Conservation (phyloP, 2,329 filamentous ascomycete species). For the Thielaviopsis euricoi region DNA sequence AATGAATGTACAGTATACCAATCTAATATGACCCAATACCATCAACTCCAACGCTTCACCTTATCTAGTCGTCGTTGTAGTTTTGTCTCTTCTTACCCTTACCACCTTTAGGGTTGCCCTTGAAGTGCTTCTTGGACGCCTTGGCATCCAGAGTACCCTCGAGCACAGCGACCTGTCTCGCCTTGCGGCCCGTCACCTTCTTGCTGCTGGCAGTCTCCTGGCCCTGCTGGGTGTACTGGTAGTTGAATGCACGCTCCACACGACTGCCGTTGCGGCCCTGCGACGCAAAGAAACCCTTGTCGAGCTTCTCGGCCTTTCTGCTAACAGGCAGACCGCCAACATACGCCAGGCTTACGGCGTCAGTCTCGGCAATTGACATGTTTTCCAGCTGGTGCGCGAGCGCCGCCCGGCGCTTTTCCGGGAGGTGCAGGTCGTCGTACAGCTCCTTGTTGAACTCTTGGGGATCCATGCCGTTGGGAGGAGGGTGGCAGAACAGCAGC, state of each 20-base stretch:
- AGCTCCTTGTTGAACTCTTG: slow-evolving; percentile 75
- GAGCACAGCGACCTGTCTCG: slow-evolving; percentile 61
- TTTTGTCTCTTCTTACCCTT: slow-evolving; percentile 36
- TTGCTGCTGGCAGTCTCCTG: slow-evolving; percentile 31
- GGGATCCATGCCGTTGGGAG: slow-evolving; percentile 55
- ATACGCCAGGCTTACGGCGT: slow-evolving; percentile 14
- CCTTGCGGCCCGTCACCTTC: slow-evolving; percentile 67
- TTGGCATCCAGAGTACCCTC: slow-evolving; percentile 73
- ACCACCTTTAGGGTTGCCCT: slow-evolving; percentile 48
- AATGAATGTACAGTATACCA: slow-evolving; percentile 4
- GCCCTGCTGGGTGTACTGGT: slow-evolving; percentile 78
- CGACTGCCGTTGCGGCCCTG: slow-evolving; percentile 43
- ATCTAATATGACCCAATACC: neutral
- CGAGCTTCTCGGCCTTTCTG: slow-evolving; percentile 58
- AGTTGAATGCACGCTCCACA: slow-evolving; percentile 66
- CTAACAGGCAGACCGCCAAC: slow-evolving; percentile 37
- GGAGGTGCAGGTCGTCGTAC: slow-evolving; percentile 69
- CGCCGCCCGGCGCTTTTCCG: slow-evolving; percentile 58
- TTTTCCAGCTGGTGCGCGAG: slow-evolving; percentile 35
- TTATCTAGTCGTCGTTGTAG: slow-evolving; percentile 15
- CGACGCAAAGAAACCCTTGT: slow-evolving; percentile 77
- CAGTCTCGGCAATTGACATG: slow-evolving; percentile 24
- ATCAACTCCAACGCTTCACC: neutral
- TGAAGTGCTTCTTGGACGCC: slow-evolving; percentile 83
- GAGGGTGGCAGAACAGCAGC: slow-evolving; percentile 79